Base-by-base conservation (phyloP, 495 filamentous ascomycete species). In the Opeltia flavorubescens region DNA sequence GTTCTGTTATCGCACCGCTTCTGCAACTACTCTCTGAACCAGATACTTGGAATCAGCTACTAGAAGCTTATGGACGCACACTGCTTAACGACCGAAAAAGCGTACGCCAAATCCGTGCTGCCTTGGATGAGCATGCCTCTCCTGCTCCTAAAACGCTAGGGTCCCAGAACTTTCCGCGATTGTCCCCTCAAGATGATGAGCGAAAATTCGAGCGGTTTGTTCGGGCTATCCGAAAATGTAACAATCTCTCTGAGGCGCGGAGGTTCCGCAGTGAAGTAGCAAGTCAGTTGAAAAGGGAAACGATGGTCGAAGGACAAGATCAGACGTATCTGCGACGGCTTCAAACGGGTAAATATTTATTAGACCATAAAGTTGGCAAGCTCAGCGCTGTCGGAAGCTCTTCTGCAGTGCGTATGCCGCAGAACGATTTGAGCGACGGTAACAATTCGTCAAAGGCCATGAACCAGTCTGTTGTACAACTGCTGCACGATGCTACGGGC, bases 61-160 rank as follows among this genome's bases (percentile, higher is more conserved):
- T 96, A 71, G 88, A 94, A 61, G 85, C 80, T 39, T 89, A 85
- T 60, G 89, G 89, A 13, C 77, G 82, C 33, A 81, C 81, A 24
- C 81, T 94, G 67, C 69, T 99, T 30, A 89, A 95, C 57, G 93
- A 99, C 59, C 83, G 91, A 12, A 96, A 94, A 44, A 94, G 86
- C 0, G 91, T 99, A 24, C 81, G 86, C 46, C 94, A 89, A 59
- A 75, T 99, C 29, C 83, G 91, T 40, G 89, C 89, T 20, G 91
- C 93, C 9, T 69, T 99, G 26, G 91, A 99, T 60, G 77, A 95
- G 63, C 93, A 99, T 70, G 84, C 91, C 15, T 93, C 88, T 4
- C 86, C 86, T 12, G 74, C 74, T 9, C 83, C 84, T 0, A 88
- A 76, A 53, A 64, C 75, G 1, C 75, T 71, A 38, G 77, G 74